Percentiles rank a stretch among this genome's conserved stretches.
Evolutionary conservation across 2,329 filamentous ascomycete genomes (phyloP).

Genomic region (Scleromitrula shiraiana): DNA sequence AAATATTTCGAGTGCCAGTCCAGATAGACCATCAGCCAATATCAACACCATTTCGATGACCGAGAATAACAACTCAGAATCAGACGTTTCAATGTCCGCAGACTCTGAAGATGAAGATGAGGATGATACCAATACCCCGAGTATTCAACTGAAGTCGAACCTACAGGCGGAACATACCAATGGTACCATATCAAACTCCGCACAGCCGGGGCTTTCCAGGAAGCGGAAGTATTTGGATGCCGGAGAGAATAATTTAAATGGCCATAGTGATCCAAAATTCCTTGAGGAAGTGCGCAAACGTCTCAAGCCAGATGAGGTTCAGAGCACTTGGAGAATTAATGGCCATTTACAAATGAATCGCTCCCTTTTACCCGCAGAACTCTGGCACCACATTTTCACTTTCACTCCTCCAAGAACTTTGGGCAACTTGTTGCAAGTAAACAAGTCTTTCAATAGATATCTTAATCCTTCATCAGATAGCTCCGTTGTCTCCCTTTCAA

Average conservation of each 20-base stretch:
- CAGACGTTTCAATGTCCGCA: slow-evolving; percentile 32
- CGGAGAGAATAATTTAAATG: slow-evolving; percentile 11
- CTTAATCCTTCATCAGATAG: slow-evolving; percentile 42
- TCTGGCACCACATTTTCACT: slow-evolving; percentile 65
- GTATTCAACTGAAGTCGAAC: slow-evolving; percentile 8
- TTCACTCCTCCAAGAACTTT: slow-evolving; percentile 56
- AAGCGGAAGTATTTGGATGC: slow-evolving; percentile 23
- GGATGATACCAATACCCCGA: slow-evolving; percentile 2
- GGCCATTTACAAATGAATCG: slow-evolving; percentile 18
- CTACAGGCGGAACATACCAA: slow-evolving; percentile 3
- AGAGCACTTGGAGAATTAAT: slow-evolving; percentile 16
- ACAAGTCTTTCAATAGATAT: slow-evolving; percentile 55
- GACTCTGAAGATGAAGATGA: slow-evolving; percentile 29
- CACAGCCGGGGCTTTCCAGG: slow-evolving; percentile 15
- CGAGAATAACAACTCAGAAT: slow-evolving; percentile 26
- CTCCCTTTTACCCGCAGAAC: slow-evolving; percentile 45
- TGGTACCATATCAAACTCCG: background rate
- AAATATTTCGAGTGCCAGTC: slow-evolving; percentile 10
- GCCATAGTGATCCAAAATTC: slow-evolving; percentile 10
- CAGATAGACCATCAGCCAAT: slow-evolving; percentile 4
- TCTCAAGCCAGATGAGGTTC: slow-evolving; percentile 20
- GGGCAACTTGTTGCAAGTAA: slow-evolving; percentile 58
- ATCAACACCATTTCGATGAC: slow-evolving; percentile 13
- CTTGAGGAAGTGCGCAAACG: slow-evolving; percentile 22
- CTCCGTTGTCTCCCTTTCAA: slow-evolving; percentile 31